Conservation (phyloP, 345 rosid genomes). For the Gossypium australe region DNA sequence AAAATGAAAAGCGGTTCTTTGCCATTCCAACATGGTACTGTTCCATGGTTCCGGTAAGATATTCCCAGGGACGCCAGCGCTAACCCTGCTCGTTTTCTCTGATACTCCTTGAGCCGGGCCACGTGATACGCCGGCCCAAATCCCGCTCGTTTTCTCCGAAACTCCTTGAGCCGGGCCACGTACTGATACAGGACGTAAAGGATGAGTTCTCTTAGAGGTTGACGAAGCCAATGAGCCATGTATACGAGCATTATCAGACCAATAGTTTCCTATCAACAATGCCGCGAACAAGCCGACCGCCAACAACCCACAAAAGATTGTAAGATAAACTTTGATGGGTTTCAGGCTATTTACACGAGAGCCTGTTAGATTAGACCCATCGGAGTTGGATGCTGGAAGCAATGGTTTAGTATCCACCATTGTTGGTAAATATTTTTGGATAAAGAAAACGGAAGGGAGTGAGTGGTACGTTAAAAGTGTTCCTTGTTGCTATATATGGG, state of each 20-base stretch:
- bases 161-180: constrained; percentile 61
- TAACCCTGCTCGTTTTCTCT: constrained; percentile 41
- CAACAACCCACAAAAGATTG: constrained; percentile 27
- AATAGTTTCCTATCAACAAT: constrained; percentile 9
- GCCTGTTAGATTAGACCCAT: constrained; percentile 1
- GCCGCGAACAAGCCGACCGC: constrained; percentile 32
- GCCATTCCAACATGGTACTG: constrained; percentile 83
- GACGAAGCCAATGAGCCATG: background rate
- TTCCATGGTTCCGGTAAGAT: constrained; percentile 56
- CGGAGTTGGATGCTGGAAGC: constrained; percentile 16
- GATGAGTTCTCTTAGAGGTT: background rate
- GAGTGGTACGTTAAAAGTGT: too few species aligned
- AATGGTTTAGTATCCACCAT: constrained; percentile 22
- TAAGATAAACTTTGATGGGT: constrained; percentile 19
- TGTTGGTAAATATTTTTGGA: background rate
- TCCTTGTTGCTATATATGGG: background rate
- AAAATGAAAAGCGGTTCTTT: constrained; percentile 85
- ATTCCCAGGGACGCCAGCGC: background rate
- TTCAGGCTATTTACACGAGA: constrained; percentile 16
- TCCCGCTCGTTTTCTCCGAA: constrained; percentile 55
- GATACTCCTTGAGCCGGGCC: constrained; percentile 65
- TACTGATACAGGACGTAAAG: constrained; percentile 17
- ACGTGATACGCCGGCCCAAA: constrained; percentile 27
- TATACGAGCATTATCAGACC: background rate
- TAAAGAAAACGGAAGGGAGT: background rate